A percentile compares a stretch with the other conserved stretches of the same genome.
These are phyloP conservation scores for Cordyceps farinosa DNA, from an alignment of 2,329 filamentous ascomycete genomes.

Conservation along the genomic window DNA sequence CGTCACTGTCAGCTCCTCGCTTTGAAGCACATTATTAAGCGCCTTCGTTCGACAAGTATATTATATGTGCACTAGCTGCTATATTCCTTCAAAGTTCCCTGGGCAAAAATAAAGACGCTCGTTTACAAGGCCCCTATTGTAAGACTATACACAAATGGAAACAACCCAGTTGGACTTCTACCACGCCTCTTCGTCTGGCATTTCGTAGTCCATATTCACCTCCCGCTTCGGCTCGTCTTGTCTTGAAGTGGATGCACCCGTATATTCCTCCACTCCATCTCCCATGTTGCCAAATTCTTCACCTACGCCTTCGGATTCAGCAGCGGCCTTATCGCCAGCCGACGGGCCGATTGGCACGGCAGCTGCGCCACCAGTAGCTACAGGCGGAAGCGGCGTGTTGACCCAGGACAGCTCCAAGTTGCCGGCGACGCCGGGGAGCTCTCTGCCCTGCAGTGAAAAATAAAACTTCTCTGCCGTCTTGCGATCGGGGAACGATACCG, in stretches of 20 bases:
- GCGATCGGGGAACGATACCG: conserved; percentile 63
- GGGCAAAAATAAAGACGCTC: not conserved
- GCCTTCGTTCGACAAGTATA: no score
- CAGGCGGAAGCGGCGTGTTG: conserved; percentile 28
- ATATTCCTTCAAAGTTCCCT: not conserved
- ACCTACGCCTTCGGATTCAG: conserved; percentile 11
- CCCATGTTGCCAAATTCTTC: conserved; percentile 22
- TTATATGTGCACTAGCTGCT: not conserved
- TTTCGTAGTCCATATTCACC: conserved; percentile 51
- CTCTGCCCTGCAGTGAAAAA: conserved; percentile 52
- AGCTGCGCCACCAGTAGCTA: not conserved
- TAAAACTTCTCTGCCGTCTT: conserved; percentile 69
- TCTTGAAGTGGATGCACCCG: conserved; percentile 8
- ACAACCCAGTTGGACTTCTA: not conserved
- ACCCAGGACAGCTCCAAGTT: conserved; percentile 66
- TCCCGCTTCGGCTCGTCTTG: conserved; percentile 31
- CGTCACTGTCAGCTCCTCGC: not conserved
- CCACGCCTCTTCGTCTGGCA: conserved; percentile 50
- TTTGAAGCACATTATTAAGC: no score
- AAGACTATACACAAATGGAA: not conserved
- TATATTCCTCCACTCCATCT: conserved; percentile 22
- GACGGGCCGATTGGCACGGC: conserved; percentile 9
- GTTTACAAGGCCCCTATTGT: not conserved
- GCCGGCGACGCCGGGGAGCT: conserved; percentile 59
- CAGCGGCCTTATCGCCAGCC: conserved; percentile 18